Base-by-base conservation (phyloP, 139 green algal species). In the Coelastrella sp. region DNA sequence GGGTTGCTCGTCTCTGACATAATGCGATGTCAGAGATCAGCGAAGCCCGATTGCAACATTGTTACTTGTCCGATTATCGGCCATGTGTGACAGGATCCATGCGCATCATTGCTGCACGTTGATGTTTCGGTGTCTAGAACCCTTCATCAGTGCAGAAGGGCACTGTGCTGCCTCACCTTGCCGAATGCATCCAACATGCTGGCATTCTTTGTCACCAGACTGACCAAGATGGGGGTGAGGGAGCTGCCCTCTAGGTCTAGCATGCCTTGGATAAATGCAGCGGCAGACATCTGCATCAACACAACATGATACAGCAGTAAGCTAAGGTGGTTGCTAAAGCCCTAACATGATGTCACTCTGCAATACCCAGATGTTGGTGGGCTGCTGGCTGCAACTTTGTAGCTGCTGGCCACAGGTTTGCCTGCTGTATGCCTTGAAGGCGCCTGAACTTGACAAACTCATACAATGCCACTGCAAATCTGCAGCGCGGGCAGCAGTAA, bases 241-340 rank as follows among this genome's bases (percentile, higher is more conserved):
- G 90, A 94, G 66, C 67, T 88, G 69, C 95, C 95, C 89, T 99
- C 96, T 38, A 99, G 90, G 89, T 99, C 96, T n/a, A 99, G 89
- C 90, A 99, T 90, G 3, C 95, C 95, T 88, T 98, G 91, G 37
- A 93, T 96, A 87, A 98, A 98, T 19, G 94, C 93, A 19, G 94
- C 94, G 7, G 94, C 94, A n/a, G 88, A 94, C 75, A 91, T 93
- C 92, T 81, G 72, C 72, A 77, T 6, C 40, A 77, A 25, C 67
- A 59, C 1, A 45, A 17, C 2, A 25, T 67, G 23, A 34, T 6
- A n/a, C n/a, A n/a, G n/a, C n/a, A n/a, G n/a, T n/a, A n/a, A n/a
- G n/a, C n/a, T n/a, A n/a, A n/a, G n/a, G n/a, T n/a, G n/a, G n/a
- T n/a, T n/a, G n/a, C n/a, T n/a, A n/a, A n/a, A n/a, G n/a, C n/a